Evolutionary conservation across 305 asterid species (phyloP).

Genomic region (Solanum hybrid): DNA sequence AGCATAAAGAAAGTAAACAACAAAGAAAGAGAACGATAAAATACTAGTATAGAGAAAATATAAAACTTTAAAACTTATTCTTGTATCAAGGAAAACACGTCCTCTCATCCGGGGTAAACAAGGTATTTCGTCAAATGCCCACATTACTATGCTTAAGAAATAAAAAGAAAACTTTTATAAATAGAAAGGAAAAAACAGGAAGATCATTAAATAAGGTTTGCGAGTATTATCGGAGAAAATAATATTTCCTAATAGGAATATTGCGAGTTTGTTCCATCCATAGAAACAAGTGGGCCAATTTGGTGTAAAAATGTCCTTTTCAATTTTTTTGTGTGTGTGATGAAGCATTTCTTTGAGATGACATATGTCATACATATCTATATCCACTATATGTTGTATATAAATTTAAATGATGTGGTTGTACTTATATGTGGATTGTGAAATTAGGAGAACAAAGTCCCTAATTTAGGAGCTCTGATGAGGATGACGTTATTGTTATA

Average conservation of each 20-base stretch:
- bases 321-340: no score
- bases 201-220: neutral
- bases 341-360: no score
- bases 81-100: neutral
- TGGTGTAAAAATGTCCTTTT: neutral
- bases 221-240: neutral
- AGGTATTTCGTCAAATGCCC: no score
- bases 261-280: neutral
- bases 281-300: neutral
- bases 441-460: slow-evolving; percentile 32
- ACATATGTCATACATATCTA: neutral
- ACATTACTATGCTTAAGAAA: no score
- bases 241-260: neutral
- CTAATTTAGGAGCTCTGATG: slow-evolving; percentile 28
- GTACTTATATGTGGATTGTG: slow-evolving; percentile 3
- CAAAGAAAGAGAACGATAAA: neutral
- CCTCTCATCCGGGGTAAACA: no score
- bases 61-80: neutral
- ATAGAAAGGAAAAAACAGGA: no score
- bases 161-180: no score
- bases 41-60: neutral
- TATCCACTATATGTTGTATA: neutral
- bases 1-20: neutral
- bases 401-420: neutral
- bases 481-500: slow-evolving; percentile 13